Percentiles rank a stretch among this genome's conserved stretches.
Conservation (phyloP, 2,329 filamentous ascomycete species). For the Talaromyces sp. region DNA sequence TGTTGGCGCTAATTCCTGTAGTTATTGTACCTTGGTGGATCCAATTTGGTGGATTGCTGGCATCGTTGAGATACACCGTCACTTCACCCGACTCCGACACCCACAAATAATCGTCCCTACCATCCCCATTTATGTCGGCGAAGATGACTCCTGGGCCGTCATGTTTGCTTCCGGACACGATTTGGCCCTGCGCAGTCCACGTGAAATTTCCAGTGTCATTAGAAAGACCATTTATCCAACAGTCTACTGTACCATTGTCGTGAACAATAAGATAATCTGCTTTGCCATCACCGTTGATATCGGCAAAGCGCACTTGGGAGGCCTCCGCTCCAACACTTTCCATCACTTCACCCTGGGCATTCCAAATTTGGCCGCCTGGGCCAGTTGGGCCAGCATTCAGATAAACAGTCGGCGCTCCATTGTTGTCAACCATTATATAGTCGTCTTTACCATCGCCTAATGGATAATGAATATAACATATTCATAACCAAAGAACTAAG, state of each 20-base stretch:
- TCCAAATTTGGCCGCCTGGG: not conserved
- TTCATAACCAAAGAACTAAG: not conserved
- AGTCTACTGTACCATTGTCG: constrained; percentile 1
- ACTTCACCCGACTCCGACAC: constrained; percentile 3
- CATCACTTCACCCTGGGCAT: constrained; percentile 1
- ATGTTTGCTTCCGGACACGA: constrained; percentile 8
- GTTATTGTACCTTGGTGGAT: constrained; percentile 5
- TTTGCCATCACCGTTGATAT: constrained; percentile 6
- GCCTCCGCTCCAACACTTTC: not conserved
- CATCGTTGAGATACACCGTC: constrained; percentile 1
- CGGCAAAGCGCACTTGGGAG: constrained; percentile 4
- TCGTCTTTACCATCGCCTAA: constrained; percentile 11
- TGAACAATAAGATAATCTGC: constrained; percentile 5
- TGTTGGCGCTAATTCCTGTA: constrained; percentile 2
- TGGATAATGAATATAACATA: not conserved
- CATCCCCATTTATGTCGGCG: constrained; percentile 11
- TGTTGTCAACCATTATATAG: constrained; percentile 9
- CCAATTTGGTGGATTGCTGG: not conserved
- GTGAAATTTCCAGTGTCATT: not conserved
- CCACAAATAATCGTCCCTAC: constrained; percentile 7
- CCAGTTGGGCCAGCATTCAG: constrained; percentile 2
- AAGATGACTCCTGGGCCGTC: constrained; percentile 1
- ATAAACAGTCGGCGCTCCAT: constrained; percentile 7
- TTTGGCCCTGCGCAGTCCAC: constrained; percentile 3
- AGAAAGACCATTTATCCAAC: not conserved